Conservation (phyloP, 2,329 filamentous ascomycete genomes). For the Ophiostoma ulmi region DNA sequence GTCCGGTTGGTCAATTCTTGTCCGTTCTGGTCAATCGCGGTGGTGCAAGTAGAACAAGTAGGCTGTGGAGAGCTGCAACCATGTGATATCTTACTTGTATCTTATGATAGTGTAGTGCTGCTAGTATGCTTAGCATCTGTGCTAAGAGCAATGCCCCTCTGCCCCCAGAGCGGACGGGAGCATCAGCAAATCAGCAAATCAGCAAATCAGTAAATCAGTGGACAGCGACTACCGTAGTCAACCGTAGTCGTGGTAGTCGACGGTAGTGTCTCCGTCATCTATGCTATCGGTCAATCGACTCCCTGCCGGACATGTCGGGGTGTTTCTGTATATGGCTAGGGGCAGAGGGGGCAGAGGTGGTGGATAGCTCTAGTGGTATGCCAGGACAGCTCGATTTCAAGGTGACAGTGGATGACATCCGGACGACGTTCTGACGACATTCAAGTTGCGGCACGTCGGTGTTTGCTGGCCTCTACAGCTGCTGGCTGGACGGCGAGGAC, state of each 20-base stretch:
- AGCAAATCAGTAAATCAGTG: constrained; percentile 3
- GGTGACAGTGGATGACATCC: neutral
- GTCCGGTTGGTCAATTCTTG: too few species aligned
- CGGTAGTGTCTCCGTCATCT: neutral
- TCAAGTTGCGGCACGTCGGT: too few species aligned
- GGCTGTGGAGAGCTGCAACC: neutral
- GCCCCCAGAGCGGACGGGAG: neutral
- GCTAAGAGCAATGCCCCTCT: neutral
- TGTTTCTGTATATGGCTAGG: constrained; percentile 1
- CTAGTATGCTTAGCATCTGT: neutral
- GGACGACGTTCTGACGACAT: neutral
- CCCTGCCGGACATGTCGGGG: constrained; percentile 1
- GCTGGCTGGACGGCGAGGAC: too few species aligned
- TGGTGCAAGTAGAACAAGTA: neutral
- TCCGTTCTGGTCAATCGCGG: too few species aligned
- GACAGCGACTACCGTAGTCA: neutral
- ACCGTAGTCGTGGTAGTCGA: neutral
- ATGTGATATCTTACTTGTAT: too few species aligned
- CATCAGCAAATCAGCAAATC: neutral
- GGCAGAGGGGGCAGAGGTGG: neutral
- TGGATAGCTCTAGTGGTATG: neutral
- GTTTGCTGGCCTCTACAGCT: too few species aligned
- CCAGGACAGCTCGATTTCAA: too few species aligned
- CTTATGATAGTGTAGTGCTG: too few species aligned
- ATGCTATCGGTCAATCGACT: neutral